Evolutionary conservation across 2,329 filamentous ascomycete genomes (phyloP), one percentile per base, ranked within the genome.

Genomic region (Coleophoma crateriformis): DNA sequence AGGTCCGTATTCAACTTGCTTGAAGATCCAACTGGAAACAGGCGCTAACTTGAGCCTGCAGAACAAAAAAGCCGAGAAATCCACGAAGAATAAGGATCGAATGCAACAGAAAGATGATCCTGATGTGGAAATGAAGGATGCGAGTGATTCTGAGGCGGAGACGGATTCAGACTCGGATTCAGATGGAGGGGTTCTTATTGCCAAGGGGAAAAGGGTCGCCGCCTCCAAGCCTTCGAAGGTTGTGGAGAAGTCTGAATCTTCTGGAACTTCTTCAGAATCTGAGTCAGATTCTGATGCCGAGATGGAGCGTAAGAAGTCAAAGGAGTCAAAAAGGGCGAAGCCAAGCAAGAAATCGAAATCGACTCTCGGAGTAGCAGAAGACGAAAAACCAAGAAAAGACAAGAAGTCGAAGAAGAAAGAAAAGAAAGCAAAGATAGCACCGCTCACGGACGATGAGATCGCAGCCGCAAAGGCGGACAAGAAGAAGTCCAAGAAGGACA

Each of bases 311-410:
- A 27, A 27, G 27, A 27, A 27, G 27, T 27, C 27, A 27, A 27
- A 27, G 27, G 6, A 27, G 27, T 27, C 27, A 10, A 27, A 27
- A 27, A 7, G 8, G 2, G 8, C 27, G 27, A 27, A 27, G 27
- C 27, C 27, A 27, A 27, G 27, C 27, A 27, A 27, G 8, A 27
- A 27, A 27, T 27, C 27, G 27, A 27, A 27, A 10, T 27, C 27
- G 27, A 3, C 27, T 27, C 27, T 4, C 27, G 15, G 64, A 67
- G 50, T 56, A 64, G 45, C 57, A 67, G 52, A 61, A 59, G 44
- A 52, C 66, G 46, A 54, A 62, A 64, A 67, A 54, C 54, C 66
- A n/a, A 51, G 56, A 5, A 64, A 67, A 50, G 53, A 58, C 19
- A 54, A 57, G 42, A 49, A 65, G 17, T 49, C 48, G 7, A 34